Base-by-base conservation (phyloP, 495 filamentous ascomycete genomes). In the Penicillium angulare region DNA sequence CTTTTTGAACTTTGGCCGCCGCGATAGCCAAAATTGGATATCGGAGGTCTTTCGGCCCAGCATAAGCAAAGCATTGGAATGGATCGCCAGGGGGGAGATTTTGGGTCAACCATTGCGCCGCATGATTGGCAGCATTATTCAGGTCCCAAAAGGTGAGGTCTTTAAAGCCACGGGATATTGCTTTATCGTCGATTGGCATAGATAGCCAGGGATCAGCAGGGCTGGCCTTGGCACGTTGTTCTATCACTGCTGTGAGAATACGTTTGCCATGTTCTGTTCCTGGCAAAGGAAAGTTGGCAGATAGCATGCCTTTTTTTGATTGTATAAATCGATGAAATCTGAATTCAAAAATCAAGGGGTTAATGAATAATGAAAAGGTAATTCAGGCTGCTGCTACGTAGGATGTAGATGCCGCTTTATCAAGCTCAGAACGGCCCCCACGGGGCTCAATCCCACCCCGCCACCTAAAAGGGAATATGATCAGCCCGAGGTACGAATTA, bases 11-110 rank as follows among this genome's bases (percentile, higher is more conserved):
- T 36, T 65, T 63, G 1, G 59, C 59, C n/a, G 62, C 60, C 16
- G 62, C 62, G 22, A 58, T 39, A 20, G 47, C 47, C 21, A 65
- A 46, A 39, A 63, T 53, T 2, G 53, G 32, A 56, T 60, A 63
- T 17, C 56, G 53, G 17, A 65, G 50, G 40, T 65, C 62, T 22
- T 61, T 60, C 7, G 59, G 59, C 1, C 62, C 62, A 8, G 53
- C 42, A 24, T 61, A 64, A 10, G 47, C 61, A 43, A 65, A 63
- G 35, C 45, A 39, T 41, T 62, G 55, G 17, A 62, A 62, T 27
- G 43, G 27, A 26, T 53, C 52, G 8, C 27, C 21, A 7, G 34
- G 23, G n/a, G 52, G 55, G 0, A 62, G 32, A 40, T 52, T 50
- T 15, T 59, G 24, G 7, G 20, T 52, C 18, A 62, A 22, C 59